These are phyloP conservation scores for Madurella mycetomatis DNA, from an alignment of 2,329 filamentous ascomycete genomes.

Conservation along the genomic window DNA sequence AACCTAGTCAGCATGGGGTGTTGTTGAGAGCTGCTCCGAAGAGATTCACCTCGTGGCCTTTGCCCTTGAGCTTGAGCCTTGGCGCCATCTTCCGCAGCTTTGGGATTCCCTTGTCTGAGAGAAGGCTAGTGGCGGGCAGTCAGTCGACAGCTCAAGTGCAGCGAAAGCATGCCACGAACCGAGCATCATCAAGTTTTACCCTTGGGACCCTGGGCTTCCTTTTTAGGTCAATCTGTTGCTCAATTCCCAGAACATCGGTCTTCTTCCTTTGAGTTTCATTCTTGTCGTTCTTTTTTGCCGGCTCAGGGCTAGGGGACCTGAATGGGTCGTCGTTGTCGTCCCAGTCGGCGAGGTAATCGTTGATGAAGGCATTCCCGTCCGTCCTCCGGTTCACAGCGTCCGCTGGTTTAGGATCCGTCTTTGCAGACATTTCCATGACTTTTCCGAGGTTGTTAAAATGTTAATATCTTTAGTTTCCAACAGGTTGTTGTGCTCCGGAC, in stretches of 20 bases:
- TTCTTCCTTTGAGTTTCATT: conserved; percentile 45
- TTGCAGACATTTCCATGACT: conserved; percentile 27
- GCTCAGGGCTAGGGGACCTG: conserved; percentile 41
- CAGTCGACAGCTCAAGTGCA: conserved; percentile 2
- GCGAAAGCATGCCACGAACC: conserved; percentile 39
- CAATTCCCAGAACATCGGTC: conserved; percentile 63
- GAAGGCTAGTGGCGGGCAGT: conserved; percentile 52
- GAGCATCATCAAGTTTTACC: conserved; percentile 81
- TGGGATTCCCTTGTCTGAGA: conserved; percentile 79
- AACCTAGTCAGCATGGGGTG: neutral
- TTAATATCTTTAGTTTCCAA: no score
- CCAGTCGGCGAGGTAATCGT: conserved; percentile 67
- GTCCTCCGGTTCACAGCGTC: conserved; percentile 17
- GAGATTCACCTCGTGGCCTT: conserved; percentile 74
- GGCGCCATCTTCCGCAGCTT: conserved; percentile 69
- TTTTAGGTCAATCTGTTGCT: conserved; percentile 77
- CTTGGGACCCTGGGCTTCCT: conserved; percentile 68
- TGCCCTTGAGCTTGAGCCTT: conserved; percentile 78
- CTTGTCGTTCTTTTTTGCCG: conserved; percentile 20
- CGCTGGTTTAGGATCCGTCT: conserved; percentile 15
- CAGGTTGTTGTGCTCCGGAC: conserved; percentile 43
- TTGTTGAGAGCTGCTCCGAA: neutral
- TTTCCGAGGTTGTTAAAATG: neutral
- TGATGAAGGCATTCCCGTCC: conserved; percentile 61
- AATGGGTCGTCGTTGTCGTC: conserved; percentile 47